Conservation (phyloP, 306 rosid species). For the Gastrolobium bilobum region DNA sequence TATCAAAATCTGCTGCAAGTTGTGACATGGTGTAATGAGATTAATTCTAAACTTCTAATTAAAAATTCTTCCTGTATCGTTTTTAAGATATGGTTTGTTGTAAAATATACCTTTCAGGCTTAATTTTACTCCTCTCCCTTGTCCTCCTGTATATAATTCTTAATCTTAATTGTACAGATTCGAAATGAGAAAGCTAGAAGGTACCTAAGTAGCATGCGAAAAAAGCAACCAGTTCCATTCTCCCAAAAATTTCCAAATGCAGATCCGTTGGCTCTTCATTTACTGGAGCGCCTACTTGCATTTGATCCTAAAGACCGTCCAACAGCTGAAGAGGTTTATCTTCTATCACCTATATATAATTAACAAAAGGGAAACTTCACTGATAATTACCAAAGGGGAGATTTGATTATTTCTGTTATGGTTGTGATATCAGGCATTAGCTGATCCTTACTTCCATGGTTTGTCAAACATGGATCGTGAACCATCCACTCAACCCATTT, state of each 20-base stretch:
- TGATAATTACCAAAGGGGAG: slow-evolving; percentile 12
- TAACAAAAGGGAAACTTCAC: slow-evolving; percentile 14
- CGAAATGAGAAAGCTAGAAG: slow-evolving; percentile 98
- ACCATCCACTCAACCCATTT: slow-evolving; percentile 90
- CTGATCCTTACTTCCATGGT: slow-evolving; percentile 88
- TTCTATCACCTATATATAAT: slow-evolving; percentile 29
- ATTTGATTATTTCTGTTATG: slow-evolving; percentile 38
- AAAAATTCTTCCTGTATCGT: slow-evolving; percentile 1
- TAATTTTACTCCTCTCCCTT: slow-evolving; percentile 15
- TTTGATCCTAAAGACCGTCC: slow-evolving; percentile 98
- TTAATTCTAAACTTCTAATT: slow-evolving; percentile 37
- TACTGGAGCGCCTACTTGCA: slow-evolving; percentile 85
- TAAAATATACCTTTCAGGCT: slow-evolving; percentile 35
- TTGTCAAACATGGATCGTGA: slow-evolving; percentile 88
- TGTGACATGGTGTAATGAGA: slow-evolving; percentile 28
- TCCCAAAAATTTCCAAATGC: slow-evolving; percentile 83
- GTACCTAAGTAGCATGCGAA: slow-evolving; percentile 88
- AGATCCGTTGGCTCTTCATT: slow-evolving; percentile 85
- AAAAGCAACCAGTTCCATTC: slow-evolving; percentile 82
- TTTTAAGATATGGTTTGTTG: slow-evolving; percentile 32
- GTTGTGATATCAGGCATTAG: slow-evolving; percentile 71
- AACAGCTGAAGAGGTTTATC: slow-evolving; percentile 87
- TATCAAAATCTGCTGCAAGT: slow-evolving; percentile 39
- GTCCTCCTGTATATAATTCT: slow-evolving; percentile 37
- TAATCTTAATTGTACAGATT: slow-evolving; percentile 66